Percentiles rank a stretch among this genome's conserved stretches.
These are phyloP conservation scores for Albizia julibrissin DNA, from an alignment of 306 rosid genomes.

Conservation along the genomic window DNA sequence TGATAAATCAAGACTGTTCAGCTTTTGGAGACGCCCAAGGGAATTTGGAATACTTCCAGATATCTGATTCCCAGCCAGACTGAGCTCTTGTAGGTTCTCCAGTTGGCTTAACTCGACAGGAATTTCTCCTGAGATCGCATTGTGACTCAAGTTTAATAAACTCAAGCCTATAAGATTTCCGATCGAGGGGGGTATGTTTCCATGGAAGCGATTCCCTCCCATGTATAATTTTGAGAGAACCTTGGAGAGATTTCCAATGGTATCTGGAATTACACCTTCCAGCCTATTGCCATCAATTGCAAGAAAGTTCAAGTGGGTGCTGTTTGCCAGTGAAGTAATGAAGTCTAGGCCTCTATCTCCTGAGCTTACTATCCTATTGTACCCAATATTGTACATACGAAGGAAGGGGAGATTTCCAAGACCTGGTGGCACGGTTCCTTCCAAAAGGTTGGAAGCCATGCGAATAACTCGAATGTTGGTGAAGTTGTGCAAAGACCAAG, in stretches of 20 bases:
- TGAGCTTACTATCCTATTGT: conserved; percentile 54
- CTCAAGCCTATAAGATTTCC: conserved; percentile 53
- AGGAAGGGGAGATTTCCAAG: conserved; percentile 47
- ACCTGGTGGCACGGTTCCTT: conserved; percentile 75
- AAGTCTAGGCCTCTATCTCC: conserved; percentile 52
- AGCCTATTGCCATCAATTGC: conserved; percentile 58
- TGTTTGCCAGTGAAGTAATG: conserved; percentile 57
- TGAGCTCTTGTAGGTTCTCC: conserved; percentile 48
- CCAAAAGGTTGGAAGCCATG: conserved; percentile 51
- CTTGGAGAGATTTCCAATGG: conserved; percentile 76
- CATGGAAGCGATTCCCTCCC: conserved; percentile 66
- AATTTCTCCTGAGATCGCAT: conserved; percentile 59
- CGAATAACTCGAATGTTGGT: conserved; percentile 56
- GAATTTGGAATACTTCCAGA: conserved; percentile 59
- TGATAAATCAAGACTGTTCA: conserved; percentile 61
- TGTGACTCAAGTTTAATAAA: conserved; percentile 60
- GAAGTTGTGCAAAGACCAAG: conserved; percentile 75
- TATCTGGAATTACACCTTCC: conserved; percentile 67
- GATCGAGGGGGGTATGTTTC: conserved; percentile 64
- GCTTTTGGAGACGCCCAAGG: conserved; percentile 52
- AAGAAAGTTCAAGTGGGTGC: conserved; percentile 54
- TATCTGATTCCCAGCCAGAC: conserved; percentile 50
- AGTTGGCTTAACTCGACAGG: conserved; percentile 61
- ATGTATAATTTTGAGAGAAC: conserved; percentile 51
- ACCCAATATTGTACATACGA: conserved; percentile 60